Evolutionary conservation across 2,329 filamentous ascomycete species (phyloP).

Genomic region (Penicillium occitanis): DNA sequence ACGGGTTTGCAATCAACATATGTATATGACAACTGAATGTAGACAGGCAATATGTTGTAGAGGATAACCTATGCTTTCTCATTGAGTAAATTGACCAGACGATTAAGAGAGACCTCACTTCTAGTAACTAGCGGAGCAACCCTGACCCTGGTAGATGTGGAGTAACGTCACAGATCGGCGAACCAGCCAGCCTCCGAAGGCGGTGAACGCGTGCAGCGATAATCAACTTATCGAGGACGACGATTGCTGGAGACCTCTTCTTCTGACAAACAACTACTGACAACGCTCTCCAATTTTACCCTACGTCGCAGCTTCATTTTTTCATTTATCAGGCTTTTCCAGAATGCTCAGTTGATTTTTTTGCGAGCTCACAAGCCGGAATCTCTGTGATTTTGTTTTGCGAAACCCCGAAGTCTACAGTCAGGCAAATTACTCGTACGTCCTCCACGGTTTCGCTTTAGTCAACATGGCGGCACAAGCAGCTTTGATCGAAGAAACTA

Average conservation of each 20-base stretch:
- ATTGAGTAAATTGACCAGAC: background rate
- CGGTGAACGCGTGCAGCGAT: conserved; percentile 21
- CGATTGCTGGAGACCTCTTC: background rate
- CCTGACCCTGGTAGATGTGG: background rate
- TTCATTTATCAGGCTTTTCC: background rate
- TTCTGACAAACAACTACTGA: background rate
- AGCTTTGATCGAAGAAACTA: conserved; percentile 53
- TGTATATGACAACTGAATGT: background rate
- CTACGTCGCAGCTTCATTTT: background rate
- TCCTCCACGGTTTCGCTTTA: background rate
- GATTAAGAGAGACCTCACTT: no score
- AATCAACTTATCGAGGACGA: conserved; percentile 6
- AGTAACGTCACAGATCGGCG: conserved; percentile 17
- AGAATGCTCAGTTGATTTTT: background rate
- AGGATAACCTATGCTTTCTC: background rate
- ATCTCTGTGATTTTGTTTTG: background rate
- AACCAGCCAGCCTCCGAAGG: conserved; percentile 19
- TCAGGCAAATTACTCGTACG: background rate
- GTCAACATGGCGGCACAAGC: conserved; percentile 45
- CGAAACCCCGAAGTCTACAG: background rate
- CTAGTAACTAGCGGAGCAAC: background rate
- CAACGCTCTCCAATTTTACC: background rate
- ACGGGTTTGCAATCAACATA: background rate
- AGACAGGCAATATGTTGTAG: background rate
- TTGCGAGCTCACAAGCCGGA: background rate